Percentiles rank a stretch among this genome's conserved stretches.
These are phyloP conservation scores for Ceriops zippeliana DNA, from an alignment of 345 rosid genomes.

Conservation along the genomic window DNA sequence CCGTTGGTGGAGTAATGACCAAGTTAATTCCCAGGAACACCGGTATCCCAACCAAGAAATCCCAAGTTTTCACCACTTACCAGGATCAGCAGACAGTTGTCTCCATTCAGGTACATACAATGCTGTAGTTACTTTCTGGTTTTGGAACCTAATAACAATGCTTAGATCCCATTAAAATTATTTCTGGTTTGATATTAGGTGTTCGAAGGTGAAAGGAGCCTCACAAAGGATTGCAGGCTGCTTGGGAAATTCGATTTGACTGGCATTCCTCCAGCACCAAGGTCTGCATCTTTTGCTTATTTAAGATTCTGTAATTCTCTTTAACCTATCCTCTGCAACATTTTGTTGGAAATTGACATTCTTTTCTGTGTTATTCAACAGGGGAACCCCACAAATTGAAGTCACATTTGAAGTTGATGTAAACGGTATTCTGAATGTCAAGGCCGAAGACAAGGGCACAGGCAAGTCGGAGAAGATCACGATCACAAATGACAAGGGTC, in stretches of 20 bases:
- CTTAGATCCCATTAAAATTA: background rate
- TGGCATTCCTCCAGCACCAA: constrained; percentile 28
- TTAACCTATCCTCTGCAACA: background rate
- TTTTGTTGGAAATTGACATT: background rate
- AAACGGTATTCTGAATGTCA: constrained; percentile 21
- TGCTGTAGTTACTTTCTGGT: no score
- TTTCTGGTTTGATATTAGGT: background rate
- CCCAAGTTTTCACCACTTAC: constrained; percentile 34
- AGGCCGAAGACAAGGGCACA: constrained; percentile 23
- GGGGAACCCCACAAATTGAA: constrained; percentile 28
- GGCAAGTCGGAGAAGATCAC: constrained; percentile 21
- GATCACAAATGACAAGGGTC: constrained; percentile 25
- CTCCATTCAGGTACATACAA: constrained; percentile 18
- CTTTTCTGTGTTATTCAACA: background rate
- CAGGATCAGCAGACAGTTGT: constrained; percentile 35
- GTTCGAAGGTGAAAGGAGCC: constrained; percentile 27
- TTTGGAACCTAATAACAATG: no score
- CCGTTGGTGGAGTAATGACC: constrained; percentile 28
- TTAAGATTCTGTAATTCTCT: background rate
- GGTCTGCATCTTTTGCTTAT: background rate
- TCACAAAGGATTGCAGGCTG: constrained; percentile 28
- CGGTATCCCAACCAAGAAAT: constrained; percentile 29
- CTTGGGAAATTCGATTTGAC: constrained; percentile 25
- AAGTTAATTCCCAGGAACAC: constrained; percentile 28
- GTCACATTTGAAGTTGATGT: constrained; percentile 27